Evolutionary conservation across 768 basidiomycete species (phyloP).

Genomic region (Cyathus striatus): DNA sequence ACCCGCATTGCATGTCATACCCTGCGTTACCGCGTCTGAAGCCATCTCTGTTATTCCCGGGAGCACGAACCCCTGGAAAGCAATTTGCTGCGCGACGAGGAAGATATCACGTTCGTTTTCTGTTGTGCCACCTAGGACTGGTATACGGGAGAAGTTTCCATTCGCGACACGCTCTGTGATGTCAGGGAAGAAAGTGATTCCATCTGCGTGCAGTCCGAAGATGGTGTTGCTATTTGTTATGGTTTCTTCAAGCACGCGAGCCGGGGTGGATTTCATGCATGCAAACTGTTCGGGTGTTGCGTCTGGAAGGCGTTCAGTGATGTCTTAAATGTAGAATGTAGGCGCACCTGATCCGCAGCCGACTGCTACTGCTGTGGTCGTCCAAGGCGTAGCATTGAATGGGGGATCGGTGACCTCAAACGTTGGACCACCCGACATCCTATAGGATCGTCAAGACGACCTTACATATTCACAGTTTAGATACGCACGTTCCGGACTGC

Average conservation of each 20-base stretch:
- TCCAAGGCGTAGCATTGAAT: constrained; percentile 19
- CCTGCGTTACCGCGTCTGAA: constrained; percentile 24
- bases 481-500: constrained; percentile 27
- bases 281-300: constrained; percentile 22
- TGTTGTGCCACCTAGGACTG: constrained; percentile 24
- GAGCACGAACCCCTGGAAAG: constrained; percentile 17
- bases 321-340: not conserved
- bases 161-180: constrained; percentile 14
- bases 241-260: constrained; percentile 22
- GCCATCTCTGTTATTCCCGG: constrained; percentile 23
- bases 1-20: constrained; percentile 24
- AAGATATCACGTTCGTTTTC: constrained; percentile 31
- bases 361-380: constrained; percentile 19
- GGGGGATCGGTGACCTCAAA: not conserved
- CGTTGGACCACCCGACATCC: constrained; percentile 4
- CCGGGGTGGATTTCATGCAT: constrained; percentile 30
- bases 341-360: constrained; percentile 26
- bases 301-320: constrained; percentile 8
- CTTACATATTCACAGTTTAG: not conserved
- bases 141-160: constrained; percentile 24
- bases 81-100: constrained; percentile 18
- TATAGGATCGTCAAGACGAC: not conserved
- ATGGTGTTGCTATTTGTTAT: constrained; percentile 19
- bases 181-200: constrained; percentile 30
- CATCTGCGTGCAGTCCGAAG: constrained; percentile 25